phyloP scores from a whole-genome alignment of 768 basidiomycete genomes.

The Tulasnella sp. region DNA sequence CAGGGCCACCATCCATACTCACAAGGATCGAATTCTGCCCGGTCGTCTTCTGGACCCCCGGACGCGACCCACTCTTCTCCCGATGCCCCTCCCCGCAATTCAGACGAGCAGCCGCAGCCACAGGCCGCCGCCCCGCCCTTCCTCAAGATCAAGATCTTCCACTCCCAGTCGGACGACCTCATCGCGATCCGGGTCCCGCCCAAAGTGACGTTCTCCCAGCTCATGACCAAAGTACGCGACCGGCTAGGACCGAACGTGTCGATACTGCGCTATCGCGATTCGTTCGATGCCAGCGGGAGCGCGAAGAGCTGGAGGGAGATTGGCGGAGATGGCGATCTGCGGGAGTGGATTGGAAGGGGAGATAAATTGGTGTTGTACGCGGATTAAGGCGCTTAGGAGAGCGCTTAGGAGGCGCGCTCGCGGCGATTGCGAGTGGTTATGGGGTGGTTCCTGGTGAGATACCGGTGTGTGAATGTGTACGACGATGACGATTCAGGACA shows the following conservation, averaged over 20 bases:
- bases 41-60: not conserved
- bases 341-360: slow-evolving; percentile 61
- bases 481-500: too few relatives aligned
- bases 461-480: too few relatives aligned
- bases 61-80: not conserved
- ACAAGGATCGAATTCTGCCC: not conserved
- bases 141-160: slow-evolving; percentile 97
- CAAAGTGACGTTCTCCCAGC: slow-evolving; percentile 66
- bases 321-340: slow-evolving; percentile 48
- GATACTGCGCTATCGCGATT: slow-evolving; percentile 63
- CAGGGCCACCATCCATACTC: slow-evolving; percentile 1
- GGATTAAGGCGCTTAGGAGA: not conserved
- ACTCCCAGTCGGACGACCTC: slow-evolving; percentile 82
- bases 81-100: too few relatives aligned
- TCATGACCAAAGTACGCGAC: slow-evolving; percentile 85
- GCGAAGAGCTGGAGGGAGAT: slow-evolving; percentile 41
- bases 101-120: not conserved
- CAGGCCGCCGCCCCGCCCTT: slow-evolving; percentile 40
- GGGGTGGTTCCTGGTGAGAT: too few relatives aligned
- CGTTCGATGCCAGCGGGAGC: slow-evolving; percentile 27
- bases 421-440: too few relatives aligned
- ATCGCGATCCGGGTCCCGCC: slow-evolving; percentile 97
- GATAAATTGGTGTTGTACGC: slow-evolving; percentile 69
- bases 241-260: slow-evolving; percentile 65
- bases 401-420: too few relatives aligned